Evolutionary conservation across 768 basidiomycete species (phyloP).

Genomic region (Phylloporus arenicola): DNA sequence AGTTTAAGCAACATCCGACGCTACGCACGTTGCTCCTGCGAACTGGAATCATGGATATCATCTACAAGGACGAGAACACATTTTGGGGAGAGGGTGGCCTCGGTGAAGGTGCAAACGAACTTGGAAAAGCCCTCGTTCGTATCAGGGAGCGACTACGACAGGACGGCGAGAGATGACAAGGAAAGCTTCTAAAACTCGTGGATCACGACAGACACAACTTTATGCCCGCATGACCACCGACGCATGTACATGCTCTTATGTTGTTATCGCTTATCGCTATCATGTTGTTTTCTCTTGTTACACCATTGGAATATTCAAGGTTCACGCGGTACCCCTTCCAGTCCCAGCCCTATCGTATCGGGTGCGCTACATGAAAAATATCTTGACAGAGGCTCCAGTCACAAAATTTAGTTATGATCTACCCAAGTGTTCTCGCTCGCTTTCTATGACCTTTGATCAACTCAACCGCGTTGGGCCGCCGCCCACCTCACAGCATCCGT

Average conservation of each 20-base stretch:
- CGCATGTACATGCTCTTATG: background rate
- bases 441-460: too few species aligned
- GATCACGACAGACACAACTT: background rate
- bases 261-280: slow-evolving; percentile 3
- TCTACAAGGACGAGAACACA: slow-evolving; percentile 54
- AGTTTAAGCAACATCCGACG: slow-evolving; percentile 63
- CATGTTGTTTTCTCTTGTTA: background rate
- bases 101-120: slow-evolving; percentile 53
- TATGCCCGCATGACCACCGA: background rate
- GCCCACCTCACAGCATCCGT: slow-evolving; percentile 57
- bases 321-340: too few species aligned
- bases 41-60: slow-evolving; percentile 38
- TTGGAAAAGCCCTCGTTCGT: slow-evolving; percentile 54
- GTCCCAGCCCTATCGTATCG: too few species aligned
- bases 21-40: slow-evolving; percentile 48
- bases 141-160: slow-evolving; percentile 45
- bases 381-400: too few species aligned
- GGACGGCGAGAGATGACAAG: slow-evolving; percentile 22
- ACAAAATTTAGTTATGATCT: too few species aligned
- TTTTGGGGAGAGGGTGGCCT: slow-evolving; percentile 61
- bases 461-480: slow-evolving; percentile 19
- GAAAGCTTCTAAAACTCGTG: background rate
- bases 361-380: too few species aligned
- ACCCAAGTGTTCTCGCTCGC: too few species aligned
- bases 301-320: too few species aligned